Conservation (phyloP, 805 yeast genomes). For the Yamadazyma phyllophila region DNA sequence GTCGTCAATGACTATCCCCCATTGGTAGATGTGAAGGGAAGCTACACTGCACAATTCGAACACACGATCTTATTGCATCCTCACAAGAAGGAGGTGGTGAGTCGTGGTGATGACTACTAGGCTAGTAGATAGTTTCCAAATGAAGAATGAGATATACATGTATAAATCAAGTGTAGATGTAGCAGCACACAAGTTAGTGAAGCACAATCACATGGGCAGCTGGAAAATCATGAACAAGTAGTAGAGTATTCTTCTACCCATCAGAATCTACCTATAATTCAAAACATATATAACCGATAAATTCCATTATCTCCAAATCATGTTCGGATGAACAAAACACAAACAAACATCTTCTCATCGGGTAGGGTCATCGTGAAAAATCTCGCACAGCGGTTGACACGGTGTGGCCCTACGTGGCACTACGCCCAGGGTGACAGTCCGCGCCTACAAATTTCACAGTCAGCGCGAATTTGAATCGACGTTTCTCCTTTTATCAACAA, state of each 20-base stretch:
- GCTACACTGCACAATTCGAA: constrained; percentile 94
- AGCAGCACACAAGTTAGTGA: too few species aligned
- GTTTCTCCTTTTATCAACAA: constrained; percentile 14
- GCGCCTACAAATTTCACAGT: constrained; percentile 5
- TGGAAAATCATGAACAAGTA: too few species aligned
- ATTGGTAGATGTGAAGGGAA: constrained; percentile 74
- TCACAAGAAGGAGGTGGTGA: constrained; percentile 88
- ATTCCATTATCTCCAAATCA: too few species aligned
- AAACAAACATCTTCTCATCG: too few species aligned
- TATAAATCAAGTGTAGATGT: background rate
- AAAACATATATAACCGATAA: too few species aligned
- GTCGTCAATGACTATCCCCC: constrained; percentile 95
- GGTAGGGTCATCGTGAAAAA: too few species aligned
- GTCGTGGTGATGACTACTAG: constrained; percentile 91
- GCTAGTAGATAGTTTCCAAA: background rate
- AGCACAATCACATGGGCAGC: too few species aligned
- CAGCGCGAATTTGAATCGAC: constrained; percentile 2
- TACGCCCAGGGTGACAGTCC: background rate
- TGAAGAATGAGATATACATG: background rate
- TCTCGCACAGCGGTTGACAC: too few species aligned
- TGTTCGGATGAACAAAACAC: too few species aligned
- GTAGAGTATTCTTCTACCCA: too few species aligned
- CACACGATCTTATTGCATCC: constrained; percentile 92
- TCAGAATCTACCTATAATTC: too few species aligned
- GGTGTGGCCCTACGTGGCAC: too few species aligned